Percentiles rank a stretch among this genome's conserved stretches.
Conservation (phyloP, 2,329 filamentous ascomycete genomes). For the Macrophomina pseudophaseolina region DNA sequence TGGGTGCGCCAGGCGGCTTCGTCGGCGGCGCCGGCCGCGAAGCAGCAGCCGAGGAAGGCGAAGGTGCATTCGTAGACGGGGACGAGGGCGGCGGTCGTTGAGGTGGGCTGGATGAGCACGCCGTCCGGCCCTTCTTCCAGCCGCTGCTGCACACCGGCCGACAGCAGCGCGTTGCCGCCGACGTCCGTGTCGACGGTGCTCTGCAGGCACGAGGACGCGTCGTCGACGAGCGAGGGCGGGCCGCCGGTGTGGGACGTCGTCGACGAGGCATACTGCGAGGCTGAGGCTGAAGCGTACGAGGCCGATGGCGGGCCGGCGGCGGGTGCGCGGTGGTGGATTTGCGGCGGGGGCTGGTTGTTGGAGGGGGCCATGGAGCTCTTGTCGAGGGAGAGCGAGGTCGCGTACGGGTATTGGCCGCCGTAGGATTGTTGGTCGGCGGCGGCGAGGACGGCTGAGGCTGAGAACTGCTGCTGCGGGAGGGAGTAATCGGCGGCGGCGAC, state of each 20-base stretch:
- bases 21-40: slow-evolving; percentile 30
- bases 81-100: slow-evolving; percentile 5
- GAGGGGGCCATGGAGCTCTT: slow-evolving; percentile 23
- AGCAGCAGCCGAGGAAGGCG: slow-evolving; percentile 40
- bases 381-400: slow-evolving; percentile 5
- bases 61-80: slow-evolving; percentile 41
- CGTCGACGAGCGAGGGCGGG: slow-evolving; percentile 23
- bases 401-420: slow-evolving; percentile 11
- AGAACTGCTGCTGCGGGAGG: slow-evolving; percentile 6
- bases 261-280: slow-evolving; percentile 16
- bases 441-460: not conserved
- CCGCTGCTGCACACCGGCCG: slow-evolving; percentile 30
- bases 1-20: slow-evolving; percentile 38
- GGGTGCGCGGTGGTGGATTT: slow-evolving; percentile 10
- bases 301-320: not conserved
- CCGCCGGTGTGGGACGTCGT: not conserved
- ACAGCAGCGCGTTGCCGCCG: slow-evolving; percentile 28
- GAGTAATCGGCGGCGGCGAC: slow-evolving; percentile 15
- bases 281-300: not conserved
- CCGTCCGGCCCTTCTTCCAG: slow-evolving; percentile 37
- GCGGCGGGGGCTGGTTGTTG: not conserved
- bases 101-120: slow-evolving; percentile 33
- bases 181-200: slow-evolving; percentile 36
- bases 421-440: not conserved
- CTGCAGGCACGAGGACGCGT: slow-evolving; percentile 14